Evolutionary conservation across 2,329 filamentous ascomycete genomes (phyloP).

Genomic region (Fusarium oligoseptatum): DNA sequence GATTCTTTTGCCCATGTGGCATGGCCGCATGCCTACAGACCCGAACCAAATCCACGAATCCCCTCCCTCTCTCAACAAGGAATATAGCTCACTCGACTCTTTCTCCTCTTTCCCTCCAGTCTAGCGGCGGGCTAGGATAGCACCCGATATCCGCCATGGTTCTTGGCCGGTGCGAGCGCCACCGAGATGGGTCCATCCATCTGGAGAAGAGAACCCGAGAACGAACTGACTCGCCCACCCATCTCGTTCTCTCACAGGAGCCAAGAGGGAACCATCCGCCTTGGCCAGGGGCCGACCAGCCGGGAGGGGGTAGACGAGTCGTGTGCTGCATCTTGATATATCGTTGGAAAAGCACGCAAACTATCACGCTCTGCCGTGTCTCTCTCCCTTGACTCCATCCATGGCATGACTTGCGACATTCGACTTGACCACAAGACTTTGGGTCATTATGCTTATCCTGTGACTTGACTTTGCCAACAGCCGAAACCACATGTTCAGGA

Average conservation of each 20-base stretch:
- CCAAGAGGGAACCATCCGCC: slow-evolving; percentile 15
- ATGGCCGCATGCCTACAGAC: slow-evolving; percentile 23
- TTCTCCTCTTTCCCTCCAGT: not conserved
- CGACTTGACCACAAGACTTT: not conserved
- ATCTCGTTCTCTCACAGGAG: not conserved
- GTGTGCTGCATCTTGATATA: slow-evolving; percentile 8
- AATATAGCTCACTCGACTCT: slow-evolving; percentile 26
- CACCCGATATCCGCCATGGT: slow-evolving; percentile 8
- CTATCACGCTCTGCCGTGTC: not conserved
- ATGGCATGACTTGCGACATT: slow-evolving; percentile 22
- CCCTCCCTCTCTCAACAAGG: not conserved
- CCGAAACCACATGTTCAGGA: slow-evolving; percentile 3
- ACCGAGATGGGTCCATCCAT: slow-evolving; percentile 10
- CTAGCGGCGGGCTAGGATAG: not conserved
- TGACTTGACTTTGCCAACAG: slow-evolving; percentile 13
- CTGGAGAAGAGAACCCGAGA: not conserved
- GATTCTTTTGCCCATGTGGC: slow-evolving; percentile 29
- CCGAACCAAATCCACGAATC: slow-evolving; percentile 29
- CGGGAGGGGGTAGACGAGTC: slow-evolving; percentile 20
- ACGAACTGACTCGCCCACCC: slow-evolving; percentile 13
- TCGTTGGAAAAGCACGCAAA: slow-evolving; percentile 1
- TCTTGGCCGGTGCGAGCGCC: slow-evolving; percentile 4
- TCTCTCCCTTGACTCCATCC: slow-evolving; percentile 11
- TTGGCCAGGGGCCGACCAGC: slow-evolving; percentile 36
- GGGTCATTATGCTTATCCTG: not conserved